Percentiles rank a stretch among this genome's conserved stretches.
Evolutionary conservation across 306 rosid genomes (phyloP).

Genomic region (Senna tora): DNA sequence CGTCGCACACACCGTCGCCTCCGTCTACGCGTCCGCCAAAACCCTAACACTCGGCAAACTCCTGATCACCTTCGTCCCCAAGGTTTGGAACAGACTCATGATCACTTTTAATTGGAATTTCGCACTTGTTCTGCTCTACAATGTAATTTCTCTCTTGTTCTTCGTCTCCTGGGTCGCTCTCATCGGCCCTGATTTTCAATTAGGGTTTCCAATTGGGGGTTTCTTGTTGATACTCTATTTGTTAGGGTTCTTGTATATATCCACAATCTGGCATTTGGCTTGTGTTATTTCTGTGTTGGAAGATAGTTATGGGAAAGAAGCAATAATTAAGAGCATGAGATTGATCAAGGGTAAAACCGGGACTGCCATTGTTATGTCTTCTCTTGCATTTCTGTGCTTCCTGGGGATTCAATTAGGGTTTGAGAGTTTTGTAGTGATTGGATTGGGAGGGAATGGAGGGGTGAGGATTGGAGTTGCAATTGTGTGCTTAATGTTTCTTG

Average conservation of each 20-base stretch:
- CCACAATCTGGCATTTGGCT: conserved; percentile 54
- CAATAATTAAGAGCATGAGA: conserved; percentile 53
- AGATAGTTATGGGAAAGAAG: conserved; percentile 44
- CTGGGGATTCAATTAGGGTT: conserved; percentile 14
- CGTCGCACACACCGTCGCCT: conserved; percentile 48
- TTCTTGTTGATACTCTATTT: conserved; percentile 10
- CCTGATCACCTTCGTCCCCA: conserved; percentile 47
- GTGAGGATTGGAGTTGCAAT: conserved; percentile 36
- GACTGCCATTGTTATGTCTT: conserved; percentile 19
- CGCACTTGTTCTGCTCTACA: conserved; percentile 28
- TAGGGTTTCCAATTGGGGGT: too few species aligned
- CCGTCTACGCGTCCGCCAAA: conserved; percentile 36
- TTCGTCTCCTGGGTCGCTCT: neutral
- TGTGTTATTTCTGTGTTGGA: conserved; percentile 57
- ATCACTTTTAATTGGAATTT: conserved; percentile 45
- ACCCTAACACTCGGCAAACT: conserved; percentile 40
- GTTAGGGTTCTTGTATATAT: conserved; percentile 47
- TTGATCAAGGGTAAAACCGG: conserved; percentile 48
- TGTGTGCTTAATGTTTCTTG: conserved; percentile 31
- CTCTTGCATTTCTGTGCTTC: neutral
- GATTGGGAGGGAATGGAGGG: neutral
- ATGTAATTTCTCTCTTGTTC: neutral
- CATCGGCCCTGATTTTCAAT: neutral
- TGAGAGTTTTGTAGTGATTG: conserved; percentile 39
- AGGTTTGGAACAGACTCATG: conserved; percentile 50